Evolutionary conservation across 2,329 filamentous ascomycete genomes (phyloP).

Genomic region (Gremmenia infestans): DNA sequence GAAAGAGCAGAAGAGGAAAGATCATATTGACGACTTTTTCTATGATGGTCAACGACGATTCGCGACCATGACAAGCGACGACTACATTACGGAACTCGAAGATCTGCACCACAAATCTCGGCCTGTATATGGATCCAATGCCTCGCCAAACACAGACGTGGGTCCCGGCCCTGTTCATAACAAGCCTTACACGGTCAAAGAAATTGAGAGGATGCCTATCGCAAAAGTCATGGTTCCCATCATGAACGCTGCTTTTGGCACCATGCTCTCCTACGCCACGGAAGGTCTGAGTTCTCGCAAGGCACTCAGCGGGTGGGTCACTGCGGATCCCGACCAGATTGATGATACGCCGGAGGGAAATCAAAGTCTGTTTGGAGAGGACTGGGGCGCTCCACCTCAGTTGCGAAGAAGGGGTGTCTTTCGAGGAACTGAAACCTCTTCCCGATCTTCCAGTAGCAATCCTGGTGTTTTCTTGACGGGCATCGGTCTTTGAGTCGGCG

Average conservation of each 20-base stretch:
- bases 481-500: too few species aligned
- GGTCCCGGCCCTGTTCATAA: constrained; percentile 6
- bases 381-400: constrained; percentile 19
- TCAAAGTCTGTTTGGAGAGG: constrained; percentile 27
- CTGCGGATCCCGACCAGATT: constrained; percentile 18
- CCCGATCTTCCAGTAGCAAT: too few species aligned
- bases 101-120: constrained; percentile 3
- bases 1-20: constrained; percentile 6
- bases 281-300: constrained; percentile 11
- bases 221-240: constrained; percentile 22
- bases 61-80: constrained; percentile 21
- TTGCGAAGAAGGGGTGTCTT: neutral
- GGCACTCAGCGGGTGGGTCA: constrained; percentile 19
- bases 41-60: constrained; percentile 27
- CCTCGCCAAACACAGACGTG: constrained; percentile 12
- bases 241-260: constrained; percentile 24
- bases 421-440: too few species aligned
- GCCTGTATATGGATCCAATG: constrained; percentile 14
- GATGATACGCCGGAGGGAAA: constrained; percentile 25
- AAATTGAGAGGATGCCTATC: constrained; percentile 22
- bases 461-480: too few species aligned
- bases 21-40: constrained; percentile 25
- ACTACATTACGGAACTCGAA: constrained; percentile 21
- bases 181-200: constrained; percentile 15
- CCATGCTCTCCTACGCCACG: constrained; percentile 23